Conservation (phyloP, 176 grass and related monocot species). For the Oryza officinalis region DNA sequence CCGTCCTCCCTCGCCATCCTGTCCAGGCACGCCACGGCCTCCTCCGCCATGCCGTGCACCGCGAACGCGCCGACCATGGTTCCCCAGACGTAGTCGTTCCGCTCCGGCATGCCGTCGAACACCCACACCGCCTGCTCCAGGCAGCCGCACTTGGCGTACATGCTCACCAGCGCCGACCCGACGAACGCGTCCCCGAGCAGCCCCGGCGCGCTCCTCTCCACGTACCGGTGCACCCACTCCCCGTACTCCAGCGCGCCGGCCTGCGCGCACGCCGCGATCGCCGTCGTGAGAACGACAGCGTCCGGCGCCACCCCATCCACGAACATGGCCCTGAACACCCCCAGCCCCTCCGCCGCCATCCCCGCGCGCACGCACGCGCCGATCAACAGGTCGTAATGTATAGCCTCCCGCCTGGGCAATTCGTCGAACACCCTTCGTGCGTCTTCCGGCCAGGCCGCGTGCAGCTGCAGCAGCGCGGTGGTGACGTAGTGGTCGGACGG, state of each 20-base stretch:
- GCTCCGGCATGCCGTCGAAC: conserved; percentile 69
- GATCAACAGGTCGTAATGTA: conserved; percentile 86
- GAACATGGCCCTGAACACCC: conserved; percentile 61
- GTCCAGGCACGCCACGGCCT: conserved; percentile 53
- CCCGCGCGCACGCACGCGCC: conserved; percentile 52
- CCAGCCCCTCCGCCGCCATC: conserved; percentile 46
- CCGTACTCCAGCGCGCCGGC: conserved; percentile 62
- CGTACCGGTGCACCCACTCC: conserved; percentile 59
- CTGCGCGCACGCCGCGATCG: conserved; percentile 60
- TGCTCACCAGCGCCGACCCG: conserved; percentile 68
- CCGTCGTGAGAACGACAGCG: conserved; percentile 71
- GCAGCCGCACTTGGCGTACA: conserved; percentile 92
- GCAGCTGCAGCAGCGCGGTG: conserved; percentile 65
- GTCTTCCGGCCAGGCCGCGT: conserved; percentile 36
- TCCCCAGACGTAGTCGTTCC: conserved; percentile 78
- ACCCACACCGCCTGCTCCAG: conserved; percentile 50
- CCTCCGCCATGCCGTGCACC: conserved; percentile 55
- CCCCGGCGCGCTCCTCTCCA: conserved; percentile 19
- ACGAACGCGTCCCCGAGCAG: conserved; percentile 66
- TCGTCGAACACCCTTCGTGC: conserved; percentile 67
- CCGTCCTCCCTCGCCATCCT: conserved; percentile 65
- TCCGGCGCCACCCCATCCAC: conserved; percentile 48
- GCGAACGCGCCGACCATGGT: conserved; percentile 79
- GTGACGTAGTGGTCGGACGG: conserved; percentile 77
- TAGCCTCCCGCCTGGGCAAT: conserved; percentile 48